phyloP scores from a whole-genome alignment of 345 rosid species.

The Stellera chamaejasme region DNA sequence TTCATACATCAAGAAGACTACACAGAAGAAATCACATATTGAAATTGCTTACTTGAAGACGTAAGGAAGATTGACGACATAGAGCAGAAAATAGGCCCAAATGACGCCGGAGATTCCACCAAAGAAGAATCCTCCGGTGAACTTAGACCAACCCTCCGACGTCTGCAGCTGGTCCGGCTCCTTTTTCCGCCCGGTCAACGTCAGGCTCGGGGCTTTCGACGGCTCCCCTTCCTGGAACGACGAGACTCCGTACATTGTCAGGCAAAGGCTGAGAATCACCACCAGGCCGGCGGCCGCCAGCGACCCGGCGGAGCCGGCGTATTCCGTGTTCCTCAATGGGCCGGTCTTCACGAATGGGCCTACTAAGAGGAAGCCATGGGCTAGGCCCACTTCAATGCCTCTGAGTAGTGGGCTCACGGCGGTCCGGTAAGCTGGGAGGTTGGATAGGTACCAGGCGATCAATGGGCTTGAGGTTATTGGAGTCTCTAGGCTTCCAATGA shows the following conservation, averaged over 20 bases:
- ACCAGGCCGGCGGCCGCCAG: conserved; percentile 84
- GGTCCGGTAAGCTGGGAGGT: conserved; percentile 91
- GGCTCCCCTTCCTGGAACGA: conserved; percentile 80
- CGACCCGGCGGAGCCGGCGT: conserved; percentile 74
- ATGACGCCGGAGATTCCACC: conserved; percentile 92
- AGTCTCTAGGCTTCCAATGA: conserved; percentile 95
- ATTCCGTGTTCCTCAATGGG: conserved; percentile 78
- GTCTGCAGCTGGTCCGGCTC: conserved; percentile 91
- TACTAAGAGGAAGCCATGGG: conserved; percentile 79
- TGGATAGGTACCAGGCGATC: conserved; percentile 92
- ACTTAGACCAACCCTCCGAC: conserved; percentile 90
- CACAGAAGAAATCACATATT: too few species aligned
- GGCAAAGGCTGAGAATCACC: conserved; percentile 74
- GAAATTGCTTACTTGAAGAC: conserved; percentile 43
- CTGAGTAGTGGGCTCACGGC: conserved; percentile 93
- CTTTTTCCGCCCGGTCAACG: conserved; percentile 93
- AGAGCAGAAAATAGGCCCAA: conserved; percentile 95
- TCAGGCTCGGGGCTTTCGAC: conserved; percentile 67
- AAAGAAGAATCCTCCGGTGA: conserved; percentile 88
- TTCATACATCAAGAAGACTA: too few species aligned
- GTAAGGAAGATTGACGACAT: conserved; percentile 85
- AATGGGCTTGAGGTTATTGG: conserved; percentile 91
- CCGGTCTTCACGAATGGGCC: conserved; percentile 92
- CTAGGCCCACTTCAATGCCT: conserved; percentile 78
- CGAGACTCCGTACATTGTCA: conserved; percentile 80